Base-by-base conservation (phyloP, 2,329 filamentous ascomycete genomes). In the Aspergillus versicolor region DNA sequence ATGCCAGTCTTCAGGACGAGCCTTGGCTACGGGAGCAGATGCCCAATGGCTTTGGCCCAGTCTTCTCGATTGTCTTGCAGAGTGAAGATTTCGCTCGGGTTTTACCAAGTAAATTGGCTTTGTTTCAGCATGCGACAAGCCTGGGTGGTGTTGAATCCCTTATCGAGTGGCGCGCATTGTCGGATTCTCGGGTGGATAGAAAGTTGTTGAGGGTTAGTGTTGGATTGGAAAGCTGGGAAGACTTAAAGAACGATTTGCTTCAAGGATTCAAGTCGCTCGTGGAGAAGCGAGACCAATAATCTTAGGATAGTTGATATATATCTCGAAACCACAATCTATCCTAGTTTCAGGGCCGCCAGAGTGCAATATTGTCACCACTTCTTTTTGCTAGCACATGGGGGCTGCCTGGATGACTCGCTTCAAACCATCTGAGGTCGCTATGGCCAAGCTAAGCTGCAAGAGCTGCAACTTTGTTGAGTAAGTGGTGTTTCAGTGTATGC, bases 111-210 rank as follows among this genome's bases (percentile, higher is more conserved):
- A 89, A 89, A 73, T 75, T 97, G 71, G 70, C 79, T 1, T 81
- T 96, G 34, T 97, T 97, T 77, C 90, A 96, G 67, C 93, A 99
- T 74, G 93, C 93, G 3, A 99, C 94, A 1, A 96, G 91, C 73
- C 76, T 99, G 22, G 93, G 93, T 1, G 92, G 93, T 6, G 91
- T 97, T 13, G 94, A 97, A 82, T 95, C 91, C 70, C 75, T 97
- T 78, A 92, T 99, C 63, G 94, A 99, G 81, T 99, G 94, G 94
- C 82, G 94, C 55, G 84, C 89, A 27, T 91, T 97, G 89, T 88
- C 87, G 58, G 93, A 99, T 77, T 68, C 76, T 1, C 79, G 73
- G 1, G 87, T 95, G 21, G 90, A 95, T 67, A 83, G 80, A 68
- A 81, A 84, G 58, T 72, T 97, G 70, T 67, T 97, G 73, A 79